phyloP scores from a whole-genome alignment of 2,329 filamentous ascomycete genomes.

The Paracorniculantispora psalliotae region DNA sequence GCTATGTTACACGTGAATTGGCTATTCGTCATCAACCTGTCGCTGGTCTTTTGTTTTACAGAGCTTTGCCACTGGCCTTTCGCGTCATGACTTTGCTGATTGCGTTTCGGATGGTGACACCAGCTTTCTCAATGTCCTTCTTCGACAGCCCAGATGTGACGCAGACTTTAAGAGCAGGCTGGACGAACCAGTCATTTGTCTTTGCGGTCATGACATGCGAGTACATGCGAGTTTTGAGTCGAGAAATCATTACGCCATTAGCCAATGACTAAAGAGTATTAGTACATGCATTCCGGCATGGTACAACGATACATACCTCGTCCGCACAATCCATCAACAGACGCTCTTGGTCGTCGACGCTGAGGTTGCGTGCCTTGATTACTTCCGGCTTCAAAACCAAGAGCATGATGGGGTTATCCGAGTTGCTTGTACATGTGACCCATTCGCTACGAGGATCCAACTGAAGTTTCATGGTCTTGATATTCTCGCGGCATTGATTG shows the following conservation, averaged over 20 bases:
- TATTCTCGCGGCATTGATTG: conserved; percentile 75
- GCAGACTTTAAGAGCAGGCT: conserved; percentile 85
- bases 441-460: conserved; percentile 92
- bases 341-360: conserved; percentile 72
- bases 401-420: conserved; percentile 83
- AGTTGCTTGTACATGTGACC: conserved; percentile 74
- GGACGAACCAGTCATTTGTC: conserved; percentile 64
- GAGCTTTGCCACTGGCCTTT: conserved; percentile 44
- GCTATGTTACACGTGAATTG: neutral
- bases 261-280: conserved; percentile 58
- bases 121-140: conserved; percentile 95
- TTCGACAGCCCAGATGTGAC: conserved; percentile 81
- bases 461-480: conserved; percentile 77
- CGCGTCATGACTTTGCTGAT: conserved; percentile 85
- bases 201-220: conserved; percentile 58
- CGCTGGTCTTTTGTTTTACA: neutral
- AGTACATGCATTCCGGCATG: conserved; percentile 7
- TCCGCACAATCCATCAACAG: conserved; percentile 90
- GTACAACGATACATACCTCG: conserved; percentile 59
- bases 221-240: conserved; percentile 74
- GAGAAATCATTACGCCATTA: conserved; percentile 85
- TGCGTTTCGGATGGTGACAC: conserved; percentile 79
- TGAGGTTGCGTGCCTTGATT: conserved; percentile 63
- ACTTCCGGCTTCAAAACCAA: conserved; percentile 80
- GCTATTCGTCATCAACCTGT: neutral